These are phyloP conservation scores for Colletotrichum echinochloae DNA, from an alignment of 2,329 filamentous ascomycete species.

Conservation along the genomic window DNA sequence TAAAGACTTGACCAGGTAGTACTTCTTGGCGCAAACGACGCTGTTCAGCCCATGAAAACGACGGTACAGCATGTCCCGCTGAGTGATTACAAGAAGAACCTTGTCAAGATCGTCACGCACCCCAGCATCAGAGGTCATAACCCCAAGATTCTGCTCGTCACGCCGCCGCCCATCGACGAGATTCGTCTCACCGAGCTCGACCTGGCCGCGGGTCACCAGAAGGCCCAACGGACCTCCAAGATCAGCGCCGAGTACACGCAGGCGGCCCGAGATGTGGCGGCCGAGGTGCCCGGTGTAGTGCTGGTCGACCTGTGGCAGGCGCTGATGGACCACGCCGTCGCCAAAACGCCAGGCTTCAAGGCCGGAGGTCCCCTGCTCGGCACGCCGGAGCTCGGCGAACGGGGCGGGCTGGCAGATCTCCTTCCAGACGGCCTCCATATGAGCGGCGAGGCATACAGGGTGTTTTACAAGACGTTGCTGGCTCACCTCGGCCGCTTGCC, in stretches of 20 bases:
- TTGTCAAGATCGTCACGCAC: slow-evolving; percentile 79
- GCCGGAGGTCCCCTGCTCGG: slow-evolving; percentile 61
- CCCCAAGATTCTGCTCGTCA: slow-evolving; percentile 80
- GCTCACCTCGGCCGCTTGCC: slow-evolving; percentile 58
- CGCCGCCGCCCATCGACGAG: slow-evolving; percentile 86
- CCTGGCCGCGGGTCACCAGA: slow-evolving; percentile 56
- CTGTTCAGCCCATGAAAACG: slow-evolving; percentile 72
- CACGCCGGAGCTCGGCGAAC: slow-evolving; percentile 61
- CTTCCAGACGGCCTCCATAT: slow-evolving; percentile 71
- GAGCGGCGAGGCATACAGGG: slow-evolving; percentile 63
- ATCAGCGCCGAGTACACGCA: slow-evolving; percentile 69
- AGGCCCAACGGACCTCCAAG: slow-evolving; percentile 58
- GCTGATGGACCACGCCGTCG: slow-evolving; percentile 78
- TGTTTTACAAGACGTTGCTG: slow-evolving; percentile 62
- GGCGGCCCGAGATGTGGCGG: slow-evolving; percentile 74
- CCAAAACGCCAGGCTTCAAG: slow-evolving; percentile 68
- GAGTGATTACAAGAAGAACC: slow-evolving; percentile 79
- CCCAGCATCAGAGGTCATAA: slow-evolving; percentile 75
- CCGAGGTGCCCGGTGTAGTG: slow-evolving; percentile 73
- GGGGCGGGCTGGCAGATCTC: slow-evolving; percentile 63
- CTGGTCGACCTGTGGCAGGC: slow-evolving; percentile 85
- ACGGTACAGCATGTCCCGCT: slow-evolving; percentile 82
- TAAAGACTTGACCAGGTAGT: slow-evolving; percentile 57
- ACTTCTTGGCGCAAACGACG: slow-evolving; percentile 93
- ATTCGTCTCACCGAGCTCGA: slow-evolving; percentile 69